Conservation (phyloP, 805 yeast species). For the Candida nemodendra region DNA sequence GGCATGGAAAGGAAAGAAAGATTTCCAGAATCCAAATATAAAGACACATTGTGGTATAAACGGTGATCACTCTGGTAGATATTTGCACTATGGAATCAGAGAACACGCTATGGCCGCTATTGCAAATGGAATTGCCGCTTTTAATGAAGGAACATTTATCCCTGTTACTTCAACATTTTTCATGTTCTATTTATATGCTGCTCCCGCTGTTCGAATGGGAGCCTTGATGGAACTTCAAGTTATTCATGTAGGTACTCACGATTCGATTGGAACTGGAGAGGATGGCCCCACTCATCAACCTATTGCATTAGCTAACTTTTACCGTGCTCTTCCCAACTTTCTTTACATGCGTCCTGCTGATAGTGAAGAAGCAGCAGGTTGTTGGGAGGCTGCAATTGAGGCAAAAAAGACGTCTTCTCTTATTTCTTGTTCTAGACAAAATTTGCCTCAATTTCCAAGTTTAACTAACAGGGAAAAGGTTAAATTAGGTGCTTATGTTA, state of each 20-base stretch:
- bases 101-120: slow-evolving; percentile 99
- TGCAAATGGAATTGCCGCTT: slow-evolving; percentile 93
- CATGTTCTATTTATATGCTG: slow-evolving; percentile 79
- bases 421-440: slow-evolving; percentile 77
- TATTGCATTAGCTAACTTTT: slow-evolving; percentile 76
- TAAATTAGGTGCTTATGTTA: slow-evolving; percentile 85
- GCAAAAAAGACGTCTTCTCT: slow-evolving; percentile 63
- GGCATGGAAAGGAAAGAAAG: slow-evolving; percentile 78
- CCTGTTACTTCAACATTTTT: slow-evolving; percentile 52
- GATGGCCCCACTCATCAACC: slow-evolving; percentile 94
- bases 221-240: slow-evolving; percentile 79
- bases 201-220: slow-evolving; percentile 81
- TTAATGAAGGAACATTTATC: slow-evolving; percentile 82
- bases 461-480: slow-evolving; percentile 82
- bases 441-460: slow-evolving; percentile 88
- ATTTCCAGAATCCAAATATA: slow-evolving; percentile 86
- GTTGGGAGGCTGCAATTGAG: slow-evolving; percentile 62
- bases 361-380: slow-evolving; percentile 81
- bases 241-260: slow-evolving; percentile 84
- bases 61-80: slow-evolving; percentile 87
- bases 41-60: slow-evolving; percentile 37
- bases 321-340: slow-evolving; percentile 73
- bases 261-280: slow-evolving; percentile 85
- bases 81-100: slow-evolving; percentile 94
- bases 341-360: slow-evolving; percentile 90